Conservation (phyloP, 2,329 filamentous ascomycete genomes). For the Fusarium ramigenum region DNA sequence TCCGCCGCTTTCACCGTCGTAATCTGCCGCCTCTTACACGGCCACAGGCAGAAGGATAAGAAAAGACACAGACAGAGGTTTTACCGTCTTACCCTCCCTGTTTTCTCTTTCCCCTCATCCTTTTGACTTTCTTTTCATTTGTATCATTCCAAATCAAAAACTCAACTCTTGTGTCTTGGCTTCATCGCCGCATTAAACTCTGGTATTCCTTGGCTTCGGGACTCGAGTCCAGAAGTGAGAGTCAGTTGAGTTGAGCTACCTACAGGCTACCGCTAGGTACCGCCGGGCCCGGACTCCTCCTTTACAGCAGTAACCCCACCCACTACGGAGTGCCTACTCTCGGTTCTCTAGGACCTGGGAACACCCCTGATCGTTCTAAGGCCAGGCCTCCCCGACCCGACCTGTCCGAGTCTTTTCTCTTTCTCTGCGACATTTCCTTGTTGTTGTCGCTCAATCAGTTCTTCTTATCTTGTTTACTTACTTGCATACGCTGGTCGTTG, state of each 20-base stretch:
- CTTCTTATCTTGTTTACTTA: slow-evolving; percentile 25
- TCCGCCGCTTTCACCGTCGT: slow-evolving; percentile 44
- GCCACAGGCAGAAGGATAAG: slow-evolving; percentile 16
- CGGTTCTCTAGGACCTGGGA: slow-evolving; percentile 31
- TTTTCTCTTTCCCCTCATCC: neutral
- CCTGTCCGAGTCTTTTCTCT: slow-evolving; percentile 7
- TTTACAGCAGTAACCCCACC: slow-evolving; percentile 18
- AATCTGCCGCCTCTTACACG: slow-evolving; percentile 43
- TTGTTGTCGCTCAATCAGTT: slow-evolving; percentile 1
- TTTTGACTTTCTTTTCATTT: neutral
- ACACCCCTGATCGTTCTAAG: slow-evolving; percentile 29
- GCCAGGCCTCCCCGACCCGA: slow-evolving; percentile 13
- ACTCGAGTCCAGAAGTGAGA: neutral
- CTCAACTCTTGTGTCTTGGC: slow-evolving; percentile 2
- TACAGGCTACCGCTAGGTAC: neutral
- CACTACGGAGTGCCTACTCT: slow-evolving; percentile 23
- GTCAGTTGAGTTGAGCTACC: neutral
- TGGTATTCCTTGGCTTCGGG: slow-evolving; percentile 2
- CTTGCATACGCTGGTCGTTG: slow-evolving; percentile 33
- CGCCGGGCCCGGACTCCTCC: slow-evolving; percentile 26
- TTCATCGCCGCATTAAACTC: neutral
- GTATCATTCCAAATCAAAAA: slow-evolving; percentile 4
- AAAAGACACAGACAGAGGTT: slow-evolving; percentile 11
- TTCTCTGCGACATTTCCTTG: slow-evolving; percentile 34
- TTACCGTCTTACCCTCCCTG: slow-evolving; percentile 15